These are phyloP conservation scores for Fusarium nelsonii DNA, from an alignment of 2,329 filamentous ascomycete species.

Conservation along the genomic window DNA sequence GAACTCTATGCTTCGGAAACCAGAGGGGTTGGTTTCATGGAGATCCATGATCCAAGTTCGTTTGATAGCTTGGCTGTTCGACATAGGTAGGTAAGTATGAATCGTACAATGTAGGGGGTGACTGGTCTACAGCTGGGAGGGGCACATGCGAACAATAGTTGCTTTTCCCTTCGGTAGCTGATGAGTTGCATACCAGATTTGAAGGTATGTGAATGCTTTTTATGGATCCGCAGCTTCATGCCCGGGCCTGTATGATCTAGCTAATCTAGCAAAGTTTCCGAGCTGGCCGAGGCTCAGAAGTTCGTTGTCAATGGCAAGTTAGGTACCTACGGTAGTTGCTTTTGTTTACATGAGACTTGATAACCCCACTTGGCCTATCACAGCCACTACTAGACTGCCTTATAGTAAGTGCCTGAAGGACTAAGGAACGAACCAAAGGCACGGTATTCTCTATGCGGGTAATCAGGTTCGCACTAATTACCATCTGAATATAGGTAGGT, in stretches of 20 bases:
- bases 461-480: constrained; percentile 39
- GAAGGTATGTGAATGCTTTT: constrained; percentile 28
- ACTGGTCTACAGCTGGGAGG: background rate
- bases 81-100: background rate
- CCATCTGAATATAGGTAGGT: background rate
- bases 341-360: constrained; percentile 18
- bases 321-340: constrained; percentile 14
- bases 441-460: constrained; percentile 34
- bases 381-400: background rate
- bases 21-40: background rate
- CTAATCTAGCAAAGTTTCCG: background rate
- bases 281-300: background rate
- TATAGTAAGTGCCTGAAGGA: background rate
- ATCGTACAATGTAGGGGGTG: background rate
- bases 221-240: background rate
- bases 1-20: background rate
- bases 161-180: constrained; percentile 18
- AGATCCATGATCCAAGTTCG: background rate
- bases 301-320: background rate
- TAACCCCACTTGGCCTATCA: constrained; percentile 26
- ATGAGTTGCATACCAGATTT: constrained; percentile 28
- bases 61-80: background rate
- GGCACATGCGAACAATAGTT: constrained; percentile 7
- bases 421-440: constrained; percentile 14
- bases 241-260: background rate